Evolutionary conservation across 768 basidiomycete genomes (phyloP).

Genomic region (Candolleomyces aberdarensis): DNA sequence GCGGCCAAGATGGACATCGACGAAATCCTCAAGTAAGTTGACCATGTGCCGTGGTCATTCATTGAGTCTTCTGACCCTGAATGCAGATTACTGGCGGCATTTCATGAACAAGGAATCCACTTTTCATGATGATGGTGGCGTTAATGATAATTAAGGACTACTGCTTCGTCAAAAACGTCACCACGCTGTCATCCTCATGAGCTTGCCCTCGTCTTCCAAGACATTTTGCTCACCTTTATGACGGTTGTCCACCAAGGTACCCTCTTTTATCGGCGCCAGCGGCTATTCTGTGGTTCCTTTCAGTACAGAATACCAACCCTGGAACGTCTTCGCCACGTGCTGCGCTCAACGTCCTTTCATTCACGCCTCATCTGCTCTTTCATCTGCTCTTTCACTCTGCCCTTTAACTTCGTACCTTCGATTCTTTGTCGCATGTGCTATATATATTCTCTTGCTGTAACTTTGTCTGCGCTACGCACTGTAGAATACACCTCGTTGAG

Average conservation of each 20-base stretch:
- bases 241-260: background rate
- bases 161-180: background rate
- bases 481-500: background rate
- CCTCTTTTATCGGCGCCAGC: background rate
- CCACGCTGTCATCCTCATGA: background rate
- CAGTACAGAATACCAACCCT: background rate
- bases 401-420: background rate
- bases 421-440: background rate
- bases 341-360: background rate
- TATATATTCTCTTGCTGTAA: background rate
- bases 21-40: slow-evolving; percentile 79
- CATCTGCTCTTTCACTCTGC: background rate
- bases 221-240: background rate
- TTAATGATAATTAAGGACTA: background rate
- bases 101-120: slow-evolving; percentile 73
- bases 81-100: slow-evolving; percentile 64
- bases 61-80: slow-evolving; percentile 4
- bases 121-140: slow-evolving; percentile 45
- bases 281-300: background rate
- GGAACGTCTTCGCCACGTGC: background rate
- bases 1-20: slow-evolving; percentile 94
- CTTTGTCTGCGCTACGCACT: background rate
- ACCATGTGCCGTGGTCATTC: background rate
- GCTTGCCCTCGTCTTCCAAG: no score
- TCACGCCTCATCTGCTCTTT: background rate